Evolutionary conservation across 2,329 filamentous ascomycete species (phyloP), one percentile per base, ranked within the genome.

Genomic region (Paraconiothyrium sp.): DNA sequence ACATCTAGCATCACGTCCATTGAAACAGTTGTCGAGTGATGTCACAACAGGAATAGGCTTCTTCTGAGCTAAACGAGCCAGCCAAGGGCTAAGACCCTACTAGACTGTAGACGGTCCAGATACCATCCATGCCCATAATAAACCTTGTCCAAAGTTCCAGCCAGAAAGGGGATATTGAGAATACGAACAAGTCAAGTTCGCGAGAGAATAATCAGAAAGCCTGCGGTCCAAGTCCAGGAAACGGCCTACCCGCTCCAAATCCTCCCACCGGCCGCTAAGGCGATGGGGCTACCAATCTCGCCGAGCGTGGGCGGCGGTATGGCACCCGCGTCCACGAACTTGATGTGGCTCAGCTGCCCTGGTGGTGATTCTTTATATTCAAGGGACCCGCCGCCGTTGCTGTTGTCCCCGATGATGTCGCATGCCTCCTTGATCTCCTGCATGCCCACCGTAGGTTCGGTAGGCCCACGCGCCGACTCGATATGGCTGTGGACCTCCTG

Each of bases 381-480:
- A 73, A 99, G 96, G 30, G 86, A 90, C n/a, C 95, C 95, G 48
- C 94, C 94, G 49, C 95, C 95, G 71, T 98, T 76, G 30, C 62
- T 98, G 61, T 83, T 76, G 71, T 91, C 96, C 60, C 95, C 95
- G 76, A 97, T 92, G 0, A 94, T 97, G 71, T 98, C 94, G 76
- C 92, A 95, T 61, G 96, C 90, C 60, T 92, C 89, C 43, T 94
- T 84, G 69, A 98, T 84, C 71, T 97, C 94, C 30, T 84, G 84
- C 72, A 83, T 88, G 77, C 66, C 83, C 77, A 83, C 88, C 70
- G 82, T 75, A 30, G 84, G 78, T 60, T 90, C 86, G 57, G 84
- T 84, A n/a, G 85, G 80, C 37, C 82, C 81, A 57, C 89, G 88
- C 34, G 92, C 84, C 58, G 87, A 85, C 10, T 90, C 86, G 68